A percentile compares a stretch with the other conserved stretches of the same genome.
phyloP scores from a whole-genome alignment of 352 stramenopile species.

The Globisporangium okanoganense region DNA sequence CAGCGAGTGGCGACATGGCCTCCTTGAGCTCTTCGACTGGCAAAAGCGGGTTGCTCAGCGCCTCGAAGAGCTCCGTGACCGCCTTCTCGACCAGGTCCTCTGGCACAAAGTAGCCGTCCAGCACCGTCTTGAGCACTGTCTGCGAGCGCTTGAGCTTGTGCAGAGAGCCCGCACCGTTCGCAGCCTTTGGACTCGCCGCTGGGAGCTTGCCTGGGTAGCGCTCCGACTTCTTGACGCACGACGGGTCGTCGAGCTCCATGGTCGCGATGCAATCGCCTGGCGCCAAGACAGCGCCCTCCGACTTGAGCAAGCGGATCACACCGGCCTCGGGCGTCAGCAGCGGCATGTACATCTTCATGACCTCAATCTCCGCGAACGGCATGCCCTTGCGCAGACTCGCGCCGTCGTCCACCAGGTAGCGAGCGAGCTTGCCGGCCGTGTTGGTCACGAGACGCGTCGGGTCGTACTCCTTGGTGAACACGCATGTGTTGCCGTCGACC shows the following conservation, averaged over 20 bases:
- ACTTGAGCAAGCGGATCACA: conserved; percentile 93
- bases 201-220: conserved; percentile 88
- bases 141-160: conserved; percentile 78
- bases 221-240: conserved; percentile 93
- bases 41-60: conserved; percentile 66
- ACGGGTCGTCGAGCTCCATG: conserved; percentile 97
- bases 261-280: conserved; percentile 96
- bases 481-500: conserved; percentile 94
- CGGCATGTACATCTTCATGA: conserved; percentile 99
- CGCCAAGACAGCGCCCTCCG: conserved; percentile 94
- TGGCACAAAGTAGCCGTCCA: conserved; percentile 92
- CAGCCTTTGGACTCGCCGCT: conserved; percentile 21
- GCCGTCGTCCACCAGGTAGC: conserved; percentile 97
- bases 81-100: conserved; percentile 84
- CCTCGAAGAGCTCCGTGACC: conserved; percentile 82
- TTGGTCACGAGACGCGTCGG: conserved; percentile 96
- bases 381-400: conserved; percentile 83
- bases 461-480: conserved; percentile 99
- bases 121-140: conserved; percentile 86
- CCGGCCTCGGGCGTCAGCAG: conserved; percentile 96
- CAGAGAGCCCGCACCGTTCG: conserved; percentile 42
- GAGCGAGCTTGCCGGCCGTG: conserved; percentile 98
- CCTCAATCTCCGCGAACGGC: conserved; percentile 89
- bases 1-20: conserved; percentile 94
- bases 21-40: conserved; percentile 96